phyloP scores from a whole-genome alignment of 805 yeast species.

The Yarrowia sp. region DNA sequence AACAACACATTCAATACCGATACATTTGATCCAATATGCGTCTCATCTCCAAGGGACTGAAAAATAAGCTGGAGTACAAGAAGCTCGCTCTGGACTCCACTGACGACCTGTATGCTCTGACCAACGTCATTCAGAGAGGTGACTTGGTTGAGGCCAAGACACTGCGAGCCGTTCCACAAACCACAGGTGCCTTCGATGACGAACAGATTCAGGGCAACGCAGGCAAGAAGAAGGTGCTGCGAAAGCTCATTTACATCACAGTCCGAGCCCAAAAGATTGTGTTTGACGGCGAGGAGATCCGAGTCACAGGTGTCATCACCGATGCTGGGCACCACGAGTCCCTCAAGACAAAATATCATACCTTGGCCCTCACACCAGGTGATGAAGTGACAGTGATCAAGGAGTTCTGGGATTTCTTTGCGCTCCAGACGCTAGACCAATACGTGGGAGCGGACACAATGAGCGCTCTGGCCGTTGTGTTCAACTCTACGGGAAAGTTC shows the following conservation, averaged over 20 bases:
- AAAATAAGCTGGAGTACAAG: constrained; percentile 18
- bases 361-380: constrained; percentile 15
- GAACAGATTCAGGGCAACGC: constrained; percentile 15
- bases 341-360: constrained; percentile 15
- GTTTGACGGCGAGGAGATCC: constrained; percentile 23
- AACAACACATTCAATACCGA: not conserved
- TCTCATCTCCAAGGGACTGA: constrained; percentile 20
- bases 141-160: constrained; percentile 23
- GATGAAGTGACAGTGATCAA: constrained; percentile 17
- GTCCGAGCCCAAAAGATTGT: constrained; percentile 5
- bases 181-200: constrained; percentile 14
- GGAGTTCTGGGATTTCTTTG: constrained; percentile 21
- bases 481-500: constrained; percentile 16
- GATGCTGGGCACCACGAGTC: constrained; percentile 20
- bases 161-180: constrained; percentile 21
- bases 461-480: constrained; percentile 21
- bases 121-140: constrained; percentile 12
- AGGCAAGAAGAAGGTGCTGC: constrained; percentile 16
- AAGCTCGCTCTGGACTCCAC: constrained; percentile 20
- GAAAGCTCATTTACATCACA: constrained; percentile 12
- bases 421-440: constrained; percentile 17
- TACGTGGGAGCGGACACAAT: constrained; percentile 7
- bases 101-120: constrained; percentile 20
- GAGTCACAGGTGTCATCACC: constrained; percentile 19
- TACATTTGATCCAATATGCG: not conserved